These are phyloP conservation scores for Quercus tomentella DNA, from an alignment of 331 rosid species.

Conservation along the genomic window DNA sequence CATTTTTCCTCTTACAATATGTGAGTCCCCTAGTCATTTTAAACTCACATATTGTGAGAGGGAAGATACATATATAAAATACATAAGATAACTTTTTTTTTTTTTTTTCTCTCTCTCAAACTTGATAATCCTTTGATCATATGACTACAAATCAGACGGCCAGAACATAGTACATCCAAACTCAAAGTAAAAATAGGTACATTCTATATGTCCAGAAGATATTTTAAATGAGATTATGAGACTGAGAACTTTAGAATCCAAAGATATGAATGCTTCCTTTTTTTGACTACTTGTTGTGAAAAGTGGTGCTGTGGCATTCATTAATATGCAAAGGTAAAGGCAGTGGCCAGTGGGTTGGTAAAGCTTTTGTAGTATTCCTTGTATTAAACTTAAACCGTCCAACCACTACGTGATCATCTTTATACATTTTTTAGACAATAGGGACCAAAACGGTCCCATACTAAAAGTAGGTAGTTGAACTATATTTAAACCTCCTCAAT, in stretches of 20 bases:
- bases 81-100: too few relatives aligned
- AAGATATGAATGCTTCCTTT: conserved; percentile 13
- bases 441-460: neutral
- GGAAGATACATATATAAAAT: too few relatives aligned
- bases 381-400: neutral
- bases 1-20: too few relatives aligned
- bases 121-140: conserved; percentile 21
- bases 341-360: conserved; percentile 13
- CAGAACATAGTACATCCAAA: conserved; percentile 5
- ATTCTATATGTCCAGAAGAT: conserved; percentile 31
- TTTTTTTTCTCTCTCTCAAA: neutral
- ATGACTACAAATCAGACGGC: conserved; percentile 14
- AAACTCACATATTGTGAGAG: too few relatives aligned
- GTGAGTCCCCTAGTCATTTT: too few relatives aligned
- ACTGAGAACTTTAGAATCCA: conserved; percentile 40
- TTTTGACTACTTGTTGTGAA: conserved; percentile 46
- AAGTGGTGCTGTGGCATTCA: conserved; percentile 53
- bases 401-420: neutral
- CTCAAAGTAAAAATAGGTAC: neutral
- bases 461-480: neutral
- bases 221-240: conserved; percentile 24
- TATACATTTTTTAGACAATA: neutral
- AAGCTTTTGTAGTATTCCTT: conserved; percentile 15
- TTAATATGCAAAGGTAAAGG: conserved; percentile 73
- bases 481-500: neutral